A percentile compares a stretch with the other conserved stretches of the same genome.
These are phyloP conservation scores for Pythium dissimile DNA, from an alignment of 352 stramenopile genomes.

Conservation along the genomic window DNA sequence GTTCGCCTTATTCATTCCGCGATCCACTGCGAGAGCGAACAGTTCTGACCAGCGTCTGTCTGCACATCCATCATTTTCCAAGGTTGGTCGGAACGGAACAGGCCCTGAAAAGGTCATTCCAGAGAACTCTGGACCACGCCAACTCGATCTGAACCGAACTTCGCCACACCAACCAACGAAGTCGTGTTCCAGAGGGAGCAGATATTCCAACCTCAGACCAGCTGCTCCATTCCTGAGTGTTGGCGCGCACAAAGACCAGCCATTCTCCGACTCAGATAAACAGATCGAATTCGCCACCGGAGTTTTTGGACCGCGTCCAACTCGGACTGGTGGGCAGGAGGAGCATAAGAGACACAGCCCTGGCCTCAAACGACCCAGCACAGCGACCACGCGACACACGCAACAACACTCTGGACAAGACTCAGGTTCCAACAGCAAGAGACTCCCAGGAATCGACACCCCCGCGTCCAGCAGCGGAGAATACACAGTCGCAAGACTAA, in stretches of 20 bases:
- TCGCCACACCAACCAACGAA: slow-evolving; percentile 9
- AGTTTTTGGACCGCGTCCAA: slow-evolving; percentile 4
- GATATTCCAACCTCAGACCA: slow-evolving; percentile 10
- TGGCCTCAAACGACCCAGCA: background rate
- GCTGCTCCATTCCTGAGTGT: slow-evolving; percentile 9
- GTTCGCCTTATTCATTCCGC: no score
- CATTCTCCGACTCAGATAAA: slow-evolving; percentile 24
- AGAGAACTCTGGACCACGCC: background rate
- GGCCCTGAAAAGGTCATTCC: no score
- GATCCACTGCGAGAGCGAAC: no score
- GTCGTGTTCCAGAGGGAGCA: slow-evolving; percentile 5
- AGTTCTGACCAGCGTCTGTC: no score
- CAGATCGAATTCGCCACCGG: slow-evolving; percentile 19
- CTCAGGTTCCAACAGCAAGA: background rate
- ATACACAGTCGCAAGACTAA: no score
- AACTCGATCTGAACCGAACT: no score
- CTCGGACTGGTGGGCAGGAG: slow-evolving; percentile 20
- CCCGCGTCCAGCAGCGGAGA: no score
- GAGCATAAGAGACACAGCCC: slow-evolving; percentile 23
- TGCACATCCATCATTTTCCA: background rate
- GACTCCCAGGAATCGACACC: background rate
- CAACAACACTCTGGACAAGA: background rate
- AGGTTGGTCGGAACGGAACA: no score
- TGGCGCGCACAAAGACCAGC: slow-evolving; percentile 10
- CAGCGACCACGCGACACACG: slow-evolving; percentile 14